Evolutionary conservation across 2,329 filamentous ascomycete species (phyloP), one percentile per base, ranked within the genome.

Genomic region (Penicillium sp.): DNA sequence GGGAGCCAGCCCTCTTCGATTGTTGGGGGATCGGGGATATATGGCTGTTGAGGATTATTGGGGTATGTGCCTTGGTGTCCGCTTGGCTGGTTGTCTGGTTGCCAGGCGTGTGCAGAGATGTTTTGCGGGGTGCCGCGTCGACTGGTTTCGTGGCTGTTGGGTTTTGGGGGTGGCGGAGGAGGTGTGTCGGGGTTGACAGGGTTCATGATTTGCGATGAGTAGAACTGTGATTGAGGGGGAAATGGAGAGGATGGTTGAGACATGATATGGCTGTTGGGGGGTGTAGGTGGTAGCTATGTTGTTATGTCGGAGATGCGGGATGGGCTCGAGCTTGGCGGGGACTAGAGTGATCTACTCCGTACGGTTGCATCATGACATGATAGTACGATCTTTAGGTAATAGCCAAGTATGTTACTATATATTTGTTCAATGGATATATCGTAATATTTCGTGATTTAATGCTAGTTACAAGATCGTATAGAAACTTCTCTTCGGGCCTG

Each of bases 1-100:
- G 92, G 92, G 3, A 96, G 80, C 92, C 92, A 96, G 34, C 70
- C 67, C 60, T 86, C 83, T 50, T 89, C 85, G 20, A 86, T 40
- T 61, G 65, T 61, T 14, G 75, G 73, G 5, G 71, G 71, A 18
- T 68, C 62, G 1, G 68, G 66, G 3, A 68, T 55, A 42, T 60
- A 57, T 56, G 61, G 47, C 47, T 49, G 38, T 43, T 55, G 52
- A 31, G 26, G 3, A 14, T 54, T 44, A 53, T 53, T 47, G 52
- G 59, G 35, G 46, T 59, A 49, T 26, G 57, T 49, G 31, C 55
- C 20, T 32, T 59, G 48, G 22, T 57, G 40, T n/a, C 53, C 26
- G 57, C 51, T 35, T 54, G 59, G 16, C 39, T 62, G 53, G 14
- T 40, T 38, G 11, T 62, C 60, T 59, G 69, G 56, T 22, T 68